Base-by-base conservation (phyloP, 2,329 filamentous ascomycete species). In the Colletotrichum kahawae region DNA sequence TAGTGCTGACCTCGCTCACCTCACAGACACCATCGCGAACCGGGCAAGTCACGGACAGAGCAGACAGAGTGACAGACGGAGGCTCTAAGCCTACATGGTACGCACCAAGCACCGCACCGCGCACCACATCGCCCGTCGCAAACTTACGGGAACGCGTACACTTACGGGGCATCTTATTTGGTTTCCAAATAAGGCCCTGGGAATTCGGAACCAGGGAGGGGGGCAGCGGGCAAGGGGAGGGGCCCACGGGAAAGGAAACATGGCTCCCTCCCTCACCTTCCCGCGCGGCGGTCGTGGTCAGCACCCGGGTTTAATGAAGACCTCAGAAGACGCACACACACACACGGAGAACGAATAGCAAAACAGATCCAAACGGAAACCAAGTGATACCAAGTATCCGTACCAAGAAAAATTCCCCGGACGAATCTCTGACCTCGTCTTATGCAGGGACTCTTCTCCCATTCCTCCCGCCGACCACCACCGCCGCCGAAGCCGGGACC, bases 201-300 rank as follows among this genome's bases (percentile, higher is more conserved):
- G n/a, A 21, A 31, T 57, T 57, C 57, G 18, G 36, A 33, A 29
- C 18, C 60, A 66, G 57, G 57, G 57, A 31, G 24, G 57, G 38
- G 43, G 43, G 2, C 43, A 51, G 43, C 43, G 43, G 43, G 43
- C 43, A 51, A 51, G 43, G 43, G 43, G 43, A 51, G 43, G 43
- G 57, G 51, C 48, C 67, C 38, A 51, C 31, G 21, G 43, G 43
- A 51, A 21, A 21, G 43, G 43, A 51, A 21, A 51, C 38, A 59
- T 12, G 62, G 69, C 63, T 71, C 62, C 69, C 62, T 71, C 69
- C 69, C 69, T 67, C 62, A 33, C 29, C 51, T n/a, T 71, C 63
- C 51, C 36, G 27, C 36, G n/a, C 34, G 48, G 34, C 65, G 29
- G 54, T 62, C 43, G 36, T 21, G 18, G 33, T 13, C 57, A 31